Percentiles rank a stretch among this genome's conserved stretches.
These are phyloP conservation scores for Chrysanthemum makinoi DNA, from an alignment of 129 eudicot species.

Conservation along the genomic window DNA sequence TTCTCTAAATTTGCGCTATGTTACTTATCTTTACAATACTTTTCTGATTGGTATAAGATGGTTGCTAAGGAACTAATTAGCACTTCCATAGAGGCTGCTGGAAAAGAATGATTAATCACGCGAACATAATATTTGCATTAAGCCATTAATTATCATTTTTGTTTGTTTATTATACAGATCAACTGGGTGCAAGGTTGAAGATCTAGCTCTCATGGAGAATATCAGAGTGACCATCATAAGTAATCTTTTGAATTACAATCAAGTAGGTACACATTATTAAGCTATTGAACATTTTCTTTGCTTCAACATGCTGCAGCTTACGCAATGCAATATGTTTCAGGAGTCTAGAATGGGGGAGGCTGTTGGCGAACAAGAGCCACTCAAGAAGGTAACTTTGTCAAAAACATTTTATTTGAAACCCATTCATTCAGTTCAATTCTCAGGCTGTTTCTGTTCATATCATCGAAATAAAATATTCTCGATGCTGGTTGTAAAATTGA, in stretches of 20 bases:
- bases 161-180: slow-evolving; percentile 34
- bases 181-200: slow-evolving; percentile 91
- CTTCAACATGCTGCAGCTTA: slow-evolving; percentile 7
- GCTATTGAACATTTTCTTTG: slow-evolving; percentile 8
- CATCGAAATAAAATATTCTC: too few species aligned
- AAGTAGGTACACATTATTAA: slow-evolving; percentile 49
- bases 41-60: too few species aligned
- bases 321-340: slow-evolving; percentile 32
- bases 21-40: too few species aligned
- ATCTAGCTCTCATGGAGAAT: slow-evolving; percentile 91
- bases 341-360: slow-evolving; percentile 94
- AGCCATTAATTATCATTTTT: too few species aligned
- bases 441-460: too few species aligned
- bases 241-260: slow-evolving; percentile 88
- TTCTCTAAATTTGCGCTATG: background rate
- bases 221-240: slow-evolving; percentile 89
- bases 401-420: background rate
- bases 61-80: too few species aligned
- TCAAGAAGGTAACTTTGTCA: slow-evolving; percentile 59
- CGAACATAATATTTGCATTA: too few species aligned
- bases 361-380: slow-evolving; percentile 86
- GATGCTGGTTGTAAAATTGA: too few species aligned
- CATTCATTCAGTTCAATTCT: too few species aligned
- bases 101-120: too few species aligned
- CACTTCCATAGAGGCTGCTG: too few species aligned